Conservation (phyloP, 1,139 yeast genomes). For the Protomyces gravidus region DNA sequence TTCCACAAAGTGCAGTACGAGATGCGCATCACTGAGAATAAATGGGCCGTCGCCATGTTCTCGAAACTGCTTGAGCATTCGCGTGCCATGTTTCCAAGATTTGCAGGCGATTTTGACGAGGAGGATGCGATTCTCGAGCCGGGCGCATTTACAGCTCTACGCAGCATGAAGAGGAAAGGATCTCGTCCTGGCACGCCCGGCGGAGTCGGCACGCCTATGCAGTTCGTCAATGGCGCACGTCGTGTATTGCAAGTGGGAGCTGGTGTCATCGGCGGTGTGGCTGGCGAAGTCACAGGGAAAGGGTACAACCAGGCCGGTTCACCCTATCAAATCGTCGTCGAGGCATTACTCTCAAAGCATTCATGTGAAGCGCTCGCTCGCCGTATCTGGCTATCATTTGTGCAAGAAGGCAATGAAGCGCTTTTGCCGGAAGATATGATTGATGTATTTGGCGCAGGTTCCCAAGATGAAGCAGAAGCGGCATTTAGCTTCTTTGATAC, state of each 20-base stretch:
- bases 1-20: conserved; percentile 46
- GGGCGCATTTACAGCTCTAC: conserved; percentile 15
- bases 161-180: not conserved
- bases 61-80: conserved; percentile 41
- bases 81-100: conserved; percentile 42
- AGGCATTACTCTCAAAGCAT: conserved; percentile 40
- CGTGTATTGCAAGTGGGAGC: conserved; percentile 40
- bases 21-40: conserved; percentile 42
- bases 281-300: conserved; percentile 36
- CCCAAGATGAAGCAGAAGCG: conserved; percentile 39
- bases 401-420: conserved; percentile 43
- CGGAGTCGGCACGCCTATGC: conserved; percentile 18
- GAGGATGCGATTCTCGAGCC: conserved; percentile 38
- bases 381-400: conserved; percentile 46
- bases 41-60: conserved; percentile 40
- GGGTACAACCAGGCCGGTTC: conserved; percentile 33
- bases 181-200: conserved; percentile 16
- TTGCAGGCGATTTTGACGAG: conserved; percentile 42
- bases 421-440: conserved; percentile 42
- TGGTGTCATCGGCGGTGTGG: conserved; percentile 39
- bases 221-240: conserved; percentile 34
- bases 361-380: conserved; percentile 41
- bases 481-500: conserved; percentile 42
- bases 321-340: conserved; percentile 40
- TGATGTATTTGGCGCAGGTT: conserved; percentile 41